These are phyloP conservation scores for Botrytis sinoallii DNA, from an alignment of 2,329 filamentous ascomycete genomes.

Conservation along the genomic window DNA sequence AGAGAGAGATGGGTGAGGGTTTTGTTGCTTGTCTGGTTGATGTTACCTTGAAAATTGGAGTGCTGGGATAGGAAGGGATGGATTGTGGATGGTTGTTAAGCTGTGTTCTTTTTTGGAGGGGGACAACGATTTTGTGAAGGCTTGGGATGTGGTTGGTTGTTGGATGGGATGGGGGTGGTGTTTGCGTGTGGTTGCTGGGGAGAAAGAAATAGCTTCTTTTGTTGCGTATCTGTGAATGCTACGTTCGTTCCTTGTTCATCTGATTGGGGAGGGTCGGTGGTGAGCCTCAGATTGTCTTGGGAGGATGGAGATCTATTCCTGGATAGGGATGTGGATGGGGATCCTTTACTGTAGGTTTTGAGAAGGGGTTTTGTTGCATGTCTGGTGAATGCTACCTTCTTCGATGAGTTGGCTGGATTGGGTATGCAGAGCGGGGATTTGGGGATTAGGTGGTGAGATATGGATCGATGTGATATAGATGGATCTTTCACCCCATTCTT, in stretches of 20 bases:
- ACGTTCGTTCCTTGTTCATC: not conserved
- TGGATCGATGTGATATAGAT: too few relatives aligned
- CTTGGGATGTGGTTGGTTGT: too few relatives aligned
- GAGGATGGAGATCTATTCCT: not conserved
- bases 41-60: not conserved
- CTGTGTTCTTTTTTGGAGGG: too few relatives aligned
- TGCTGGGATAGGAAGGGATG: too few relatives aligned
- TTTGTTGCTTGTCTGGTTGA: not conserved
- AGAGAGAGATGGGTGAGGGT: not conserved
- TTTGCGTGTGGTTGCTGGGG: too few relatives aligned
- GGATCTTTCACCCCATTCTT: too few relatives aligned
- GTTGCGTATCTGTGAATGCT: not conserved
- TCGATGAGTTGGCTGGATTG: not conserved
- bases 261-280: not conserved
- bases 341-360: not conserved
- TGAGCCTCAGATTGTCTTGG: not conserved
- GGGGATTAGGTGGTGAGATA: not conserved
- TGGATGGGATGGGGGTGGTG: too few relatives aligned
- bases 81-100: too few relatives aligned
- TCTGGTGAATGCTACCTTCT: not conserved
- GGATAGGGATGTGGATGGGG: not conserved
- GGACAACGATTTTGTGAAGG: too few relatives aligned
- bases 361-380: not conserved
- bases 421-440: not conserved
- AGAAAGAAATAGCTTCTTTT: not conserved